Base-by-base conservation (phyloP, 495 filamentous ascomycete species). In the Aspergillus cavernicola region DNA sequence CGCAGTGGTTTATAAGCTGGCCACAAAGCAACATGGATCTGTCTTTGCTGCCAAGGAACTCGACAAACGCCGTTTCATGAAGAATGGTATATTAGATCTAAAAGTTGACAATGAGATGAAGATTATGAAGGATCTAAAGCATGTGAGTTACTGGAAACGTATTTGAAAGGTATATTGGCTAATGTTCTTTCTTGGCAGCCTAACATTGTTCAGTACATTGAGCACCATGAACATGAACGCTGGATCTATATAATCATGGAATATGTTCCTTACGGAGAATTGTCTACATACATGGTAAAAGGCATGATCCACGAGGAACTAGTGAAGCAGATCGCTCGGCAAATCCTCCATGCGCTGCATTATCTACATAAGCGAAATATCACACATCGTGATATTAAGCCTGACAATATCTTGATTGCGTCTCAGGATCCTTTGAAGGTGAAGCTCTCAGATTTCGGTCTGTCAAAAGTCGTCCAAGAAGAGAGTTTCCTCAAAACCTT, bases 231-330 rank as follows among this genome's bases (percentile, higher is more conserved):
- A 56, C 83, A 86, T 65, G 77, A 83, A 4, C 72, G 84, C 20
- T 81, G 89, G 62, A 79, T 96, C 12, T 92, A 95, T 62, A 95
- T 97, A 66, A 87, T 96, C 65, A 97, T 98, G 95, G 93, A 98
- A 60, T 95, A 80, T 63, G 82, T 97, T n/a, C 79, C 81, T 20
- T 79, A 80, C 26, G 93, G 93, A 22, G 93, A 97, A 64, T 72
- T 98, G n/a, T 85, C 84, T 12, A 80, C 78, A 23, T 84, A 88
- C 52, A 74, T 96, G 19, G 65, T 74, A 16, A 70, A 83, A 31
- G 80, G 80, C 1, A 69, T 74, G 2, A 80, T 97, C 43, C 64
- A 73, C 0, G 95, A 98, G 64, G 64, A 69, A 6, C 77, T 84
- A 65, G 86, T 82, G 10, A 80, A 84, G 60, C 74, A 70, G 4